Conservation (phyloP, 306 rosid genomes). For the Pyrus bretschneideri region DNA sequence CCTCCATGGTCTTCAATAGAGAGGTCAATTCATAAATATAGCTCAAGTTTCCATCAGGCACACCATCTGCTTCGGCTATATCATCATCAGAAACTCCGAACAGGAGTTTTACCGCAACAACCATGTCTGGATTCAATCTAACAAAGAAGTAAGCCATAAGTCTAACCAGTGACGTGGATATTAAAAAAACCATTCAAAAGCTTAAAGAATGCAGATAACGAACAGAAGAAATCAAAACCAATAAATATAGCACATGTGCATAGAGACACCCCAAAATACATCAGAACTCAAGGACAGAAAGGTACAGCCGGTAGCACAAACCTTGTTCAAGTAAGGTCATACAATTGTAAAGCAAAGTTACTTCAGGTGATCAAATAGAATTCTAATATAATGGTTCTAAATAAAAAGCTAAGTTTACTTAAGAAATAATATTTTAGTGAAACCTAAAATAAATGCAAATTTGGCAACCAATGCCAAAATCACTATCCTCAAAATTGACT, state of each 20-base stretch:
- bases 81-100: slow-evolving; percentile 73
- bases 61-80: slow-evolving; percentile 34
- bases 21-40: slow-evolving; percentile 48
- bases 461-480: background rate
- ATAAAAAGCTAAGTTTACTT: background rate
- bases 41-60: slow-evolving; percentile 57
- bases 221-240: background rate
- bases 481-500: background rate
- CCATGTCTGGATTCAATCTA: slow-evolving; percentile 68
- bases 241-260: background rate
- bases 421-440: background rate
- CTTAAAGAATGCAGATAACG: background rate
- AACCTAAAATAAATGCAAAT: background rate
- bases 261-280: background rate
- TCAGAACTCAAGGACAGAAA: background rate
- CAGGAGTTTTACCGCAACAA: slow-evolving; percentile 59
- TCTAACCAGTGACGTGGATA: background rate
- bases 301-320: background rate
- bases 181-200: background rate
- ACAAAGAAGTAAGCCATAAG: slow-evolving; percentile 44
- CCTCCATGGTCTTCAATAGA: slow-evolving; percentile 39
- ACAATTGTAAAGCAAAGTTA: background rate
- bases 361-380: background rate
- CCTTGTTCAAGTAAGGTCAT: background rate
- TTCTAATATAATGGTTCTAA: background rate